A percentile compares a stretch with the other conserved stretches of the same genome.
Conservation (phyloP, 2,329 filamentous ascomycete species). For the Alternaria gaisen region DNA sequence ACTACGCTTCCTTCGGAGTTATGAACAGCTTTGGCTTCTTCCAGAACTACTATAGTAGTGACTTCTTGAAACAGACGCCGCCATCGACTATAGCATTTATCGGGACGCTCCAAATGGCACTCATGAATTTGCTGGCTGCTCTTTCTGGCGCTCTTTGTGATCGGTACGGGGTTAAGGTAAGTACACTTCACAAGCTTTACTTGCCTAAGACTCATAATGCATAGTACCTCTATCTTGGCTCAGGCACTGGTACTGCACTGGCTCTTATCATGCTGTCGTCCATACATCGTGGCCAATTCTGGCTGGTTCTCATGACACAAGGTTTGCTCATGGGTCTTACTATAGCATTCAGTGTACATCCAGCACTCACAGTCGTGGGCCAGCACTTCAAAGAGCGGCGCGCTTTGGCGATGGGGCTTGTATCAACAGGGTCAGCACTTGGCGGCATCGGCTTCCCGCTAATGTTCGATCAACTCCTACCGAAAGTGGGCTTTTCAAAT, state of each 20-base stretch:
- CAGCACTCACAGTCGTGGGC: slow-evolving; percentile 51
- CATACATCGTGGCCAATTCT: slow-evolving; percentile 37
- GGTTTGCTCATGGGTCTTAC: slow-evolving; percentile 56
- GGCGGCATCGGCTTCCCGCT: slow-evolving; percentile 65
- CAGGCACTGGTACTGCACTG: slow-evolving; percentile 31
- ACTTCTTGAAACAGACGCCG: slow-evolving; percentile 44
- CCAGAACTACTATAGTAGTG: slow-evolving; percentile 54
- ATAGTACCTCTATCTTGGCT: slow-evolving; percentile 40
- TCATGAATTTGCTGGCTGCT: slow-evolving; percentile 64
- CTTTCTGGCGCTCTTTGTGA: slow-evolving; percentile 71
- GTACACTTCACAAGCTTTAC: slow-evolving; percentile 26
- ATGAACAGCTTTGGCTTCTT: slow-evolving; percentile 57
- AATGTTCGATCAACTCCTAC: slow-evolving; percentile 64
- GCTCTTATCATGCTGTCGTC: slow-evolving; percentile 40
- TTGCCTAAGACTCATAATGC: slow-evolving; percentile 7
- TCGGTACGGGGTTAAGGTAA: slow-evolving; percentile 64
- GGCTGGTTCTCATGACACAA: slow-evolving; percentile 58
- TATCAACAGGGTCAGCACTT: slow-evolving; percentile 52
- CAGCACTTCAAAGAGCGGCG: slow-evolving; percentile 57
- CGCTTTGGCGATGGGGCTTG: slow-evolving; percentile 55
- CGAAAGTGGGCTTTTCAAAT: slow-evolving; percentile 67
- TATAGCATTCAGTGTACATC: slow-evolving; percentile 53
- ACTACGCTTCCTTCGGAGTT: slow-evolving; percentile 53
- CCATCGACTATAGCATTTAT: slow-evolving; percentile 55
- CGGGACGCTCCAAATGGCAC: slow-evolving; percentile 53